Percentiles rank a stretch among this genome's conserved stretches.
phyloP scores from a whole-genome alignment of 352 stramenopile genomes.

The Pythium rhizo-oryzae region DNA sequence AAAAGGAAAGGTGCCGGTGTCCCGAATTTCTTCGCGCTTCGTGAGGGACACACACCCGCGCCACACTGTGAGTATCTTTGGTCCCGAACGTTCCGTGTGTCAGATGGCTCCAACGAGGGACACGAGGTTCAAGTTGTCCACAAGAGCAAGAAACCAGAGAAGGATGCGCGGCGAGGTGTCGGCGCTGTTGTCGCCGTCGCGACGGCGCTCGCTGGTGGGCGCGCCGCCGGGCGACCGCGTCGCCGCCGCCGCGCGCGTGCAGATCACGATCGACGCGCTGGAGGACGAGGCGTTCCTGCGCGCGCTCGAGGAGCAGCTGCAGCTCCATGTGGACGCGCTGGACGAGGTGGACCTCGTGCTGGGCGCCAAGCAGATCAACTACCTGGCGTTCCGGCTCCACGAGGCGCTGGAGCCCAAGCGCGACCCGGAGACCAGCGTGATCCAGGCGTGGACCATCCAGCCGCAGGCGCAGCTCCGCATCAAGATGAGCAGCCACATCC shows the following conservation, averaged over 20 bases:
- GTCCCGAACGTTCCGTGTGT: slow-evolving; percentile 23
- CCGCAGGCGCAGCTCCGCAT: slow-evolving; percentile 55
- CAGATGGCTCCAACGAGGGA: slow-evolving; percentile 1
- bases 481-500: slow-evolving; percentile 78
- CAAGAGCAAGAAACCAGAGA: background rate
- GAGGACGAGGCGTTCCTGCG: slow-evolving; percentile 69
- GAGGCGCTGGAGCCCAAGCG: slow-evolving; percentile 74
- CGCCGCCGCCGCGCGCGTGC: slow-evolving; percentile 21
- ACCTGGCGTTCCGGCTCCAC: slow-evolving; percentile 66
- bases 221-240: background rate
- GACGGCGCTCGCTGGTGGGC: slow-evolving; percentile 18
- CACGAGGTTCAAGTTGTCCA: slow-evolving; percentile 7
- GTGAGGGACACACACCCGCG: slow-evolving; percentile 21
- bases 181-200: slow-evolving; percentile 43
- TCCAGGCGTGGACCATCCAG: slow-evolving; percentile 82
- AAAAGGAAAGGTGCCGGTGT: slow-evolving; percentile 19
- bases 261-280: slow-evolving; percentile 54
- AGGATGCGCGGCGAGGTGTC: slow-evolving; percentile 71
- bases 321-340: slow-evolving; percentile 55
- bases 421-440: slow-evolving; percentile 60
- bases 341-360: slow-evolving; percentile 64
- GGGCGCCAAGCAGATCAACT: slow-evolving; percentile 66
- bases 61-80: slow-evolving; percentile 23
- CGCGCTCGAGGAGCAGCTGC: slow-evolving; percentile 67
- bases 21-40: slow-evolving; percentile 23